Conservation (phyloP, 345 rosid genomes). For the Hirschfeldia incana region DNA sequence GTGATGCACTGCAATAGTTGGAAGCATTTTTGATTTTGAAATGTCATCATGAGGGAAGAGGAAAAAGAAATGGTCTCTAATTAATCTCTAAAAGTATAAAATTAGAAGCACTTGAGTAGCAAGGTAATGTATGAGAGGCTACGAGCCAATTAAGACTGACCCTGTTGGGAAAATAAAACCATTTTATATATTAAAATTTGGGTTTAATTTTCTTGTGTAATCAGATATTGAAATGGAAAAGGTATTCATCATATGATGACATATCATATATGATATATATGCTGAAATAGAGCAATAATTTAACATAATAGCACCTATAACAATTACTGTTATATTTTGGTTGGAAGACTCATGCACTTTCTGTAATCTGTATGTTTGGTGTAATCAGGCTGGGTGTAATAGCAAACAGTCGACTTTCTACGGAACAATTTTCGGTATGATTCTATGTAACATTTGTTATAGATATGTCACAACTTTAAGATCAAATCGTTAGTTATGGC, state of each 20-base stretch:
- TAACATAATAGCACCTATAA: background rate
- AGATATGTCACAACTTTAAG: background rate
- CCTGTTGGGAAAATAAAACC: slow-evolving; percentile 13
- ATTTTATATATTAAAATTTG: background rate
- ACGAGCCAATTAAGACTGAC: slow-evolving; percentile 19
- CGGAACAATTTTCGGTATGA: background rate
- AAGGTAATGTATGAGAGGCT: slow-evolving; percentile 21
- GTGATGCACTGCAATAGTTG: slow-evolving; percentile 15
- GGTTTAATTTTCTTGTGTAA: slow-evolving; percentile 14
- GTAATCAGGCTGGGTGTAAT: background rate
- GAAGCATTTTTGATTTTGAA: slow-evolving; percentile 21
- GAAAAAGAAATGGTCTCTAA: slow-evolving; percentile 36
- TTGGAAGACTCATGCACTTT: background rate
- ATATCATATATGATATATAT: background rate
- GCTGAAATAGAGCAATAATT: background rate
- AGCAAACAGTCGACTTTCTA: background rate
- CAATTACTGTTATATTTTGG: background rate
- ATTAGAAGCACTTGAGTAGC: slow-evolving; percentile 26
- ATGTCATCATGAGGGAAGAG: slow-evolving; percentile 26
- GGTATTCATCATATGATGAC: slow-evolving; percentile 1
- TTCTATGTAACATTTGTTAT: too few species aligned
- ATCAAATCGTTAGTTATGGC: background rate
- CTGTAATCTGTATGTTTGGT: background rate
- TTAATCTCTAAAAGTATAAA: background rate
- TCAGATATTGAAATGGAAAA: background rate